A percentile compares a stretch with the other conserved stretches of the same genome.
Conservation (phyloP, 2,329 filamentous ascomycete genomes). For the Sporothrix euskadiensis region DNA sequence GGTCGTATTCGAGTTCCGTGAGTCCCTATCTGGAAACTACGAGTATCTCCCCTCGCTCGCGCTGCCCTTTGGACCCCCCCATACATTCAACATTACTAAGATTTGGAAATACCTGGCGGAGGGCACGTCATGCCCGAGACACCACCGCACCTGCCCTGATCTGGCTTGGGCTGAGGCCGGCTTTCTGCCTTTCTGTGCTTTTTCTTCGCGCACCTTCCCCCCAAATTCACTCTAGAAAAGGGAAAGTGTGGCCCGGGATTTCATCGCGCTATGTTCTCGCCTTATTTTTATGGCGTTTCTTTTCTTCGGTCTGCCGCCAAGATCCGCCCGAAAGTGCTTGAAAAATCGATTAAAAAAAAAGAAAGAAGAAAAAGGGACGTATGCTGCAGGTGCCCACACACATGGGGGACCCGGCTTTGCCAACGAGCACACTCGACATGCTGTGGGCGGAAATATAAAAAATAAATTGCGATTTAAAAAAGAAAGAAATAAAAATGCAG, state of each 20-base stretch:
- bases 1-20: constrained; percentile 1
- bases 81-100: constrained; percentile 14
- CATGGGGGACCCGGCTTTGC: background rate
- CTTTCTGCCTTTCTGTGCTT: background rate
- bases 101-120: constrained; percentile 19
- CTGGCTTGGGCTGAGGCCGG: constrained; percentile 13
- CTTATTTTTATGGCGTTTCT: background rate
- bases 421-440: background rate
- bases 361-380: background rate
- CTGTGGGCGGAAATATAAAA: background rate
- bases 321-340: background rate
- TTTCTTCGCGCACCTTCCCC: constrained; percentile 2
- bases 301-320: constrained; percentile 1
- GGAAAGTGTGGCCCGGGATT: constrained; percentile 15
- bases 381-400: constrained; percentile 14
- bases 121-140: constrained; percentile 24
- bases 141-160: constrained; percentile 17
- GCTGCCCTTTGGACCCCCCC: background rate
- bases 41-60: background rate
- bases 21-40: constrained; percentile 1
- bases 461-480: background rate
- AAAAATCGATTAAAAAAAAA: background rate
- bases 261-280: constrained; percentile 13
- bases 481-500: background rate
- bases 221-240: background rate